phyloP scores from a whole-genome alignment of 805 yeast genomes.

The Starmera dryadoides region DNA sequence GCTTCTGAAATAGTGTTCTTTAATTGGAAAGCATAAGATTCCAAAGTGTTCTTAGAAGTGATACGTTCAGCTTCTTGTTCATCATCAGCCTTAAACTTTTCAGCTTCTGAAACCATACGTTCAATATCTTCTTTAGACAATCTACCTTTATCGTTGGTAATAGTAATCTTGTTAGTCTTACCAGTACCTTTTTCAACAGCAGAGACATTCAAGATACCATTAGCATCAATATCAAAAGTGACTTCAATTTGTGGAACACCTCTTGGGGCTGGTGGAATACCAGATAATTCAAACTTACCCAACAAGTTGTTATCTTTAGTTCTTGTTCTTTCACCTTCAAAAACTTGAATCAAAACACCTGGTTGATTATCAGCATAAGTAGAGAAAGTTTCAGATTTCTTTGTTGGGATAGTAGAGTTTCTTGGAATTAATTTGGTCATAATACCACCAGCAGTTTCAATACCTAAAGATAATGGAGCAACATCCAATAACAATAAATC shows the following conservation, averaged over 20 bases:
- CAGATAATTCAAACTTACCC: conserved; percentile 94
- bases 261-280: conserved; percentile 98
- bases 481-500: conserved; percentile 95
- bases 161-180: conserved; percentile 93
- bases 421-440: conserved; percentile 99
- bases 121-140: conserved; percentile 96
- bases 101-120: conserved; percentile 97
- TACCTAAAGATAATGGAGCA: conserved; percentile 97
- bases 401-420: conserved; percentile 97
- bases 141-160: conserved; percentile 98
- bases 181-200: conserved; percentile 99
- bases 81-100: conserved; percentile 95
- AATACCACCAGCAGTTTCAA: conserved; percentile 99
- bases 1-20: conserved; percentile 76
- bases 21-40: conserved; percentile 91
- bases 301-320: conserved; percentile 95
- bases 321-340: conserved; percentile 97
- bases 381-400: conserved; percentile 96
- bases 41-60: conserved; percentile 91
- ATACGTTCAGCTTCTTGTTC: conserved; percentile 92
- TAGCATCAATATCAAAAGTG: conserved; percentile 93
- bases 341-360: conserved; percentile 97
- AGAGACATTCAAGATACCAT: conserved; percentile 94
- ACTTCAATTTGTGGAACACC: conserved; percentile 99
- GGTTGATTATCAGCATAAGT: conserved; percentile 99